Evolutionary conservation across 352 stramenopile species (phyloP).

Genomic region (Globisporangium alternatum): DNA sequence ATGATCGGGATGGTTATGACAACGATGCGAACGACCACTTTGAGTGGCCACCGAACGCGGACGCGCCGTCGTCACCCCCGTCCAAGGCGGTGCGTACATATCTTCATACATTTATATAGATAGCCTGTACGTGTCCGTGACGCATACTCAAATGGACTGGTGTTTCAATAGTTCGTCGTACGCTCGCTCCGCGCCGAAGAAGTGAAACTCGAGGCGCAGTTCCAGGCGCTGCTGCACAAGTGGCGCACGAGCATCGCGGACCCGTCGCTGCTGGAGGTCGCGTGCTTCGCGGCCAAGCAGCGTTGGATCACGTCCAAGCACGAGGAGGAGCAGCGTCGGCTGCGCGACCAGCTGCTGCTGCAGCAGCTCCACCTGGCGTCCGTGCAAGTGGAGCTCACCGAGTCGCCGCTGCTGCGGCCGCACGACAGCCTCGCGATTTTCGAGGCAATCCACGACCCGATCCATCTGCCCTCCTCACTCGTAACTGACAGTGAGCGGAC

Average conservation of each 20-base stretch:
- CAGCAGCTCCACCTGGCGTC: constrained; percentile 29
- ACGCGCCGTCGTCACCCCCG: neutral
- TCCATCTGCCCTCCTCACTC: neutral
- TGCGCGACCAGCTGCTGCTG: constrained; percentile 48
- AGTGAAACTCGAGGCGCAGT: neutral
- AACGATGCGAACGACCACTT: neutral
- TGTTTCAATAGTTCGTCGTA: neutral
- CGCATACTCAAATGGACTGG: neutral
- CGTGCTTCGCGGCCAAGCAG: constrained; percentile 41
- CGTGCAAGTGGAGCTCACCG: constrained; percentile 37
- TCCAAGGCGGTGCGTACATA: constrained; percentile 1
- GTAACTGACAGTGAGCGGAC: constrained; percentile 17
- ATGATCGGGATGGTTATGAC: neutral
- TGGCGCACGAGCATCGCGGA: constrained; percentile 37
- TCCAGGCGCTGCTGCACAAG: constrained; percentile 15
- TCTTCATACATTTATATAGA: neutral
- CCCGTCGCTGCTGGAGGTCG: constrained; percentile 26
- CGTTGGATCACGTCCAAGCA: constrained; percentile 46
- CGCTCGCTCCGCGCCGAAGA: constrained; percentile 7
- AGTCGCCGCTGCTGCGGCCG: constrained; percentile 37
- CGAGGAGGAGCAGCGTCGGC: constrained; percentile 38
- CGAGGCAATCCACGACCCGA: constrained; percentile 35
- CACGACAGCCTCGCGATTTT: constrained; percentile 45
- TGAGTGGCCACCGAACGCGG: neutral
- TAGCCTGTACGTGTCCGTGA: neutral